These are phyloP conservation scores for Yamadazyma takamatsuzukensis DNA, from an alignment of 805 yeast genomes.

Conservation along the genomic window DNA sequence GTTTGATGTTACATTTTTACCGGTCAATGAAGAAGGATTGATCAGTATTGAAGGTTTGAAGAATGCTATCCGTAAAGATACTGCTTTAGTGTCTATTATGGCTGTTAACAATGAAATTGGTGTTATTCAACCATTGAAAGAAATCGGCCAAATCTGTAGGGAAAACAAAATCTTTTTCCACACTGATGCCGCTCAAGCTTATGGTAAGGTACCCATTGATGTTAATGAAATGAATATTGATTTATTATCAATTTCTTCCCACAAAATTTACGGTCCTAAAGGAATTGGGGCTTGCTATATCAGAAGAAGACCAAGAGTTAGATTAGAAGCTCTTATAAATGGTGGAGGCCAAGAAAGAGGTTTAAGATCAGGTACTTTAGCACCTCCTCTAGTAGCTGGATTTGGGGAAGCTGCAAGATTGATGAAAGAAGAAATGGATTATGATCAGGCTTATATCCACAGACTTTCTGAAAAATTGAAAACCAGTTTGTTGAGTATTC, in stretches of 20 bases:
- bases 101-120: slow-evolving; percentile 98
- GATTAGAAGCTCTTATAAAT: slow-evolving; percentile 88
- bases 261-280: slow-evolving; percentile 96
- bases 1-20: slow-evolving; percentile 89
- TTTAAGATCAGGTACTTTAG: slow-evolving; percentile 90
- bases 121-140: slow-evolving; percentile 92
- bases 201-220: slow-evolving; percentile 88
- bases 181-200: slow-evolving; percentile 97
- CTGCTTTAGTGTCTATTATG: slow-evolving; percentile 89
- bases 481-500: slow-evolving; percentile 70
- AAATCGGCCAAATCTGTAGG: slow-evolving; percentile 85
- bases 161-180: slow-evolving; percentile 91
- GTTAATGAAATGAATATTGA: slow-evolving; percentile 93
- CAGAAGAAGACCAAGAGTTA: slow-evolving; percentile 96
- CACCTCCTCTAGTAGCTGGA: slow-evolving; percentile 94
- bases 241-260: slow-evolving; percentile 89
- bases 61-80: slow-evolving; percentile 83
- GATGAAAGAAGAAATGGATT: slow-evolving; percentile 66
- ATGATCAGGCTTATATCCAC: slow-evolving; percentile 68
- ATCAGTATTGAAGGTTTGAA: slow-evolving; percentile 74
- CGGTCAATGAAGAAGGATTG: slow-evolving; percentile 78
- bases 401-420: slow-evolving; percentile 96
- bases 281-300: slow-evolving; percentile 95
- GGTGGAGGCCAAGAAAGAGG: slow-evolving; percentile 99
- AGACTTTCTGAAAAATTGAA: slow-evolving; percentile 70